phyloP scores from a whole-genome alignment of 805 yeast genomes.

The Candida dajiaensis region DNA sequence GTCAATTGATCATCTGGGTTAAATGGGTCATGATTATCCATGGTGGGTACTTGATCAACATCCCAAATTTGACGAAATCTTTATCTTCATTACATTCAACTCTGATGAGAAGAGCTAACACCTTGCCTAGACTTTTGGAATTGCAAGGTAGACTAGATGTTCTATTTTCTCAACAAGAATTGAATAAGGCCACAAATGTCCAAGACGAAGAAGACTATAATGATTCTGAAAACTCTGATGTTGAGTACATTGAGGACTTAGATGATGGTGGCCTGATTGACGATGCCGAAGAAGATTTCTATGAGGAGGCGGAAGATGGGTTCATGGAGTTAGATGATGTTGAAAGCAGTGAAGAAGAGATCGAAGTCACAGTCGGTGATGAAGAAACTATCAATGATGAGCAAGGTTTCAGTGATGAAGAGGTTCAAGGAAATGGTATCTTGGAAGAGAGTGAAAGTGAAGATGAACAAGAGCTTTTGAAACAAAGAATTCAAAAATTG shows the following conservation, averaged over 20 bases:
- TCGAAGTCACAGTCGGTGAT: constrained; percentile 27
- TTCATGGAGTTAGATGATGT: constrained; percentile 23
- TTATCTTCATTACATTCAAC: constrained; percentile 62
- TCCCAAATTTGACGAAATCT: constrained; percentile 45
- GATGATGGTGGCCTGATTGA: constrained; percentile 41
- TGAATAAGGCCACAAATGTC: constrained; percentile 42
- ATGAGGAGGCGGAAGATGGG: constrained; percentile 27
- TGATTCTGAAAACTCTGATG: constrained; percentile 27
- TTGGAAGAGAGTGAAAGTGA: constrained; percentile 16
- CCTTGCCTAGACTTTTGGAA: constrained; percentile 68
- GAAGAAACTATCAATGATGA: constrained; percentile 25
- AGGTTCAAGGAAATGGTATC: constrained; percentile 18
- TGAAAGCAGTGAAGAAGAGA: constrained; percentile 28
- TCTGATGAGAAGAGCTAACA: constrained; percentile 55
- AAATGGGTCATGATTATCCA: constrained; percentile 80
- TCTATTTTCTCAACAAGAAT: constrained; percentile 56
- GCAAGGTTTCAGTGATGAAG: constrained; percentile 29
- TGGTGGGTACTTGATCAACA: constrained; percentile 56
- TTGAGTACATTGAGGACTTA: constrained; percentile 69
- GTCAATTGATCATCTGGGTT: constrained; percentile 64
- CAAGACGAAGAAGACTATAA: constrained; percentile 30
- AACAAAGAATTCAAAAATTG: constrained; percentile 17
- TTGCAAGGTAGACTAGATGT: constrained; percentile 79
- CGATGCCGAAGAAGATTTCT: constrained; percentile 38
- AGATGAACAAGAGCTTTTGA: constrained; percentile 21